A percentile compares a stretch with the other conserved stretches of the same genome.
Conservation (phyloP, 164 flowering plant species). For the Piper longum region DNA sequence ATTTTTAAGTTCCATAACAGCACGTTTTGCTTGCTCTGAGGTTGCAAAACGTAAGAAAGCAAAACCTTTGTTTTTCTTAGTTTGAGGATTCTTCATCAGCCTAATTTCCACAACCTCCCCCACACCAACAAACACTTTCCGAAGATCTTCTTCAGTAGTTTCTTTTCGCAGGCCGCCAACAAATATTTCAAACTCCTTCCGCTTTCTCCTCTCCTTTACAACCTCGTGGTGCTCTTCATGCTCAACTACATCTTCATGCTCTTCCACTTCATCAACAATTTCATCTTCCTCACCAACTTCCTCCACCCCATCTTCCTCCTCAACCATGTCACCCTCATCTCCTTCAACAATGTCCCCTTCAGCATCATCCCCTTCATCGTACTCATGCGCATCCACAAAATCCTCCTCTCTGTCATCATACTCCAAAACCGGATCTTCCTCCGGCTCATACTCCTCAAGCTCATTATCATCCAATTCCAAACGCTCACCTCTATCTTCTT, state of each 20-base stretch:
- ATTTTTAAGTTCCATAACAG: conserved; percentile 59
- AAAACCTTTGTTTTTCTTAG: conserved; percentile 94
- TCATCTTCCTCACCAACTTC: conserved; percentile 33
- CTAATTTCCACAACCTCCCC: conserved; percentile 85
- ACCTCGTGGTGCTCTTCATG: conserved; percentile 77
- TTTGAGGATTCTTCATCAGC: conserved; percentile 84
- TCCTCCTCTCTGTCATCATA: conserved; percentile 58
- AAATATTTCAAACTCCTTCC: conserved; percentile 96
- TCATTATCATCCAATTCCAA: conserved; percentile 84
- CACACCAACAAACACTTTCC: conserved; percentile 59
- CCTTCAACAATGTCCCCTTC: conserved; percentile 41
- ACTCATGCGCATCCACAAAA: conserved; percentile 38
- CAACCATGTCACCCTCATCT: conserved; percentile 43
- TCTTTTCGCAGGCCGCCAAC: conserved; percentile 95
- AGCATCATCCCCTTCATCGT: conserved; percentile 39
- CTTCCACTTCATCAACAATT: conserved; percentile 11
- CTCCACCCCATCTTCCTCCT: conserved; percentile 48
- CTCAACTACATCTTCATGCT: conserved; percentile 30
- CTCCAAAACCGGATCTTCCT: conserved; percentile 42
- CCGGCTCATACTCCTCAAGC: conserved; percentile 48
- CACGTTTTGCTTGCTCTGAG: conserved; percentile 81
- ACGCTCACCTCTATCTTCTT: conserved; percentile 56
- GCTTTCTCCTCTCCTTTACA: conserved; percentile 77
- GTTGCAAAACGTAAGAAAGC: conserved; percentile 95
- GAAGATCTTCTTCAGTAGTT: conserved; percentile 76